A percentile compares a stretch with the other conserved stretches of the same genome.
Conservation (phyloP, 1,284 basidiomycete species). For the Apiotrichum domesticum region DNA sequence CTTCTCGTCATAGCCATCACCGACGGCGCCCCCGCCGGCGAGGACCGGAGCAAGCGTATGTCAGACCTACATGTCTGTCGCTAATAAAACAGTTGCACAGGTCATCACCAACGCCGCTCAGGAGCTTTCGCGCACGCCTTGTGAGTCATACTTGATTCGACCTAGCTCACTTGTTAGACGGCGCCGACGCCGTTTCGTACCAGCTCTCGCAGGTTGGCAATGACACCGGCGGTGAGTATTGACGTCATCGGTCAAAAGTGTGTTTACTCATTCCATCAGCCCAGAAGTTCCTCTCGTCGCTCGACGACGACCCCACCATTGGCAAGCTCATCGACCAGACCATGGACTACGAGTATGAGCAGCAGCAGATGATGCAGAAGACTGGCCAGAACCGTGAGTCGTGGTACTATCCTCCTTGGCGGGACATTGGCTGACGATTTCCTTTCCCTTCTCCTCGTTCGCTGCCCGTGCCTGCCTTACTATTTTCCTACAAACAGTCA, state of each 20-base stretch:
- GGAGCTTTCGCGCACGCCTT: constrained; percentile 30
- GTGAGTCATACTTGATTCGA: constrained; percentile 8
- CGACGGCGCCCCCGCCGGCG: constrained; percentile 47
- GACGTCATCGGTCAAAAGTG: constrained; percentile 9
- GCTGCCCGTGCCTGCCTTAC: no score
- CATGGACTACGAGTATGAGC: constrained; percentile 18
- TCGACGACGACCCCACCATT: constrained; percentile 17
- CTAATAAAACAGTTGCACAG: constrained; percentile 11
- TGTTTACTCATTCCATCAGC: constrained; percentile 8
- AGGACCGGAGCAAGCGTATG: constrained; percentile 27
- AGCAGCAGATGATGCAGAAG: constrained; percentile 7
- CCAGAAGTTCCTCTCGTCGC: constrained; percentile 16
- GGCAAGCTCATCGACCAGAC: constrained; percentile 18
- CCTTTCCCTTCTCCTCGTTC: no score
- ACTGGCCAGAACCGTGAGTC: constrained; percentile 20
- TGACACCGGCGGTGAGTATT: constrained; percentile 27
- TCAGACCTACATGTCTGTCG: background rate
- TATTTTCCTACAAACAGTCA: no score
- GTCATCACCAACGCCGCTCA: constrained; percentile 32
- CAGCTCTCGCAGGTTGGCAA: constrained; percentile 20
- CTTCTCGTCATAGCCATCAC: constrained; percentile 47
- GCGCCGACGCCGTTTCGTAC: constrained; percentile 14
- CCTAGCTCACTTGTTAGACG: background rate
- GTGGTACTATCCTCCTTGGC: no score
- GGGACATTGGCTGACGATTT: no score